These are phyloP conservation scores for Medicago arabica DNA, from an alignment of 306 rosid genomes.

Conservation along the genomic window DNA sequence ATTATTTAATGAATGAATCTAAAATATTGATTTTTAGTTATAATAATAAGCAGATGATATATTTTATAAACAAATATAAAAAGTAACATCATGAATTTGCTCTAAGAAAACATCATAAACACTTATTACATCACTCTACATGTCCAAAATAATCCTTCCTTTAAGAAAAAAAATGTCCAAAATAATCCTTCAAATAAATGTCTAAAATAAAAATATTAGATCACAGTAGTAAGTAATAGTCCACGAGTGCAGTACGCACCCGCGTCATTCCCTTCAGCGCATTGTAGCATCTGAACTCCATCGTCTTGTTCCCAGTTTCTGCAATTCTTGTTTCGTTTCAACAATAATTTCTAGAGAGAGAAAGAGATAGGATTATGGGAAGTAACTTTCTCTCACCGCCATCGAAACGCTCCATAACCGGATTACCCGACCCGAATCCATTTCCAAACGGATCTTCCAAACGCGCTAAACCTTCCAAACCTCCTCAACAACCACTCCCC, in stretches of 20 bases:
- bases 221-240: not conserved
- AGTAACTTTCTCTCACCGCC: conserved; percentile 69
- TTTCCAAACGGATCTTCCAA: conserved; percentile 61
- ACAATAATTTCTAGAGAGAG: not conserved
- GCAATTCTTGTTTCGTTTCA: not conserved
- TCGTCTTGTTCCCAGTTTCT: not conserved
- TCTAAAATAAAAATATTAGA: not conserved
- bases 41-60: too few relatives aligned
- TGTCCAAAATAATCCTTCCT: too few relatives aligned
- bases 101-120: too few relatives aligned
- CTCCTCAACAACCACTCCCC: conserved; percentile 49
- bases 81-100: too few relatives aligned
- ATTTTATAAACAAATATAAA: too few relatives aligned
- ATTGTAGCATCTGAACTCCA: conserved; percentile 26
- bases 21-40: too few relatives aligned
- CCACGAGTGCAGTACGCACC: conserved; percentile 23
- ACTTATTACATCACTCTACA: too few relatives aligned
- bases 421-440: conserved; percentile 51
- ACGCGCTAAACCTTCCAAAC: conserved; percentile 68
- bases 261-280: conserved; percentile 27
- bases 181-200: too few relatives aligned
- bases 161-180: too few relatives aligned
- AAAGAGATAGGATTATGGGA: conserved; percentile 59
- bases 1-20: too few relatives aligned
- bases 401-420: conserved; percentile 68